These are phyloP conservation scores for Spergularia marina DNA, from an alignment of 148 eudicot genomes.

Conservation along the genomic window DNA sequence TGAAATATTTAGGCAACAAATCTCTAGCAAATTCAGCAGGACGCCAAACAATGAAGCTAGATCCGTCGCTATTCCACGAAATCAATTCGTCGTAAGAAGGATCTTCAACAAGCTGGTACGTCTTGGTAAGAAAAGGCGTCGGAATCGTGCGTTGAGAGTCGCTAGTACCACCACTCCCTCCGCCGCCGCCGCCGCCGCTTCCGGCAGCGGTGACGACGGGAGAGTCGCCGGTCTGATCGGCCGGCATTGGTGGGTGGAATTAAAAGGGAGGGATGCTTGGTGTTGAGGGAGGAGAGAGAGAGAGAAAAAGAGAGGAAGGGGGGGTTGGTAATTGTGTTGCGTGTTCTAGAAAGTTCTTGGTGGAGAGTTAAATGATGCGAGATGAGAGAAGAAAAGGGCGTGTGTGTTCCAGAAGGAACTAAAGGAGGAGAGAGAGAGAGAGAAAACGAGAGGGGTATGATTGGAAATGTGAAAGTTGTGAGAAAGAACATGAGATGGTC, in stretches of 20 bases:
- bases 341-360: slow-evolving; percentile 44
- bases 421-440: too few relatives aligned
- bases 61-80: slow-evolving; percentile 83
- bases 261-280: neutral
- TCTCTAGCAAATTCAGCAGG: slow-evolving; percentile 86
- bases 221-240: slow-evolving; percentile 49
- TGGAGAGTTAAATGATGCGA: slow-evolving; percentile 15
- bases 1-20: slow-evolving; percentile 75
- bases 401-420: slow-evolving; percentile 5
- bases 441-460: slow-evolving; percentile 6
- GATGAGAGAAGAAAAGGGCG: neutral
- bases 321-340: neutral
- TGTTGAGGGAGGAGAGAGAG: neutral
- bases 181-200: slow-evolving; percentile 15
- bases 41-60: slow-evolving; percentile 76
- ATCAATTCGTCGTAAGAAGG: slow-evolving; percentile 52
- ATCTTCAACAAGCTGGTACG: slow-evolving; percentile 80
- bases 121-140: slow-evolving; percentile 80
- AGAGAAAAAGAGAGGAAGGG: neutral
- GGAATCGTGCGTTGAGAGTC: slow-evolving; percentile 58
- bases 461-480: neutral
- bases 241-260: slow-evolving; percentile 31
- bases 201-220: slow-evolving; percentile 11
- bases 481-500: neutral
- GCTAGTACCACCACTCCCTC: slow-evolving; percentile 15